Evolutionary conservation across 2,329 filamentous ascomycete species (phyloP), one percentile per base, ranked within the genome.

Genomic region (Diaporthe ampelina): DNA sequence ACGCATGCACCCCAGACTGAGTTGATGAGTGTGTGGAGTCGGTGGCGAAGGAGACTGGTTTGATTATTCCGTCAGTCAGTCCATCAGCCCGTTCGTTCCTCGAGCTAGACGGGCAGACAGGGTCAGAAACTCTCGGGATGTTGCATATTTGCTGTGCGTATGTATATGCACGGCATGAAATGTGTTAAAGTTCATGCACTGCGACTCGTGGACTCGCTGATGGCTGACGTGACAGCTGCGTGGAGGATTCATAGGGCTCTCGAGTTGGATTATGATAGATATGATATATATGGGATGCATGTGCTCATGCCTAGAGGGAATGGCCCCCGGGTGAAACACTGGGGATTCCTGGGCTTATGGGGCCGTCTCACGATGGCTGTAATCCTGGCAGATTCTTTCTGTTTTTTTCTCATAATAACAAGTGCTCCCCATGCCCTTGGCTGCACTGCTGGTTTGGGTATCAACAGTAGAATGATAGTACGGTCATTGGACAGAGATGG

Each of bases 301-400:
- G 13, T 59, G 40, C 40, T 7, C 35, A 43, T 32, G 26, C 67
- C 54, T 52, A 9, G 52, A 37, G 43, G 68, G 17, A 71, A 37
- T 71, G 56, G 45, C 69, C 69, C 69, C 69, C 35, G 37, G 48
- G 69, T 72, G 69, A 63, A 72, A 72, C 69, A 63, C 17, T 63
- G 56, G 57, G 56, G 57, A 29, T 4, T 40, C 40, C 26, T 54
- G 63, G 45, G n/a, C 15, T 52, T 17, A 40, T 68, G 21, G 45
- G 63, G 48, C 45, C 43, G 61, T 65, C 61, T 65, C 43, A 65
- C 61, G 61, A 65, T 65, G 19, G n/a, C 48, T 24, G 48, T 13
- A n/a, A 24, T 48, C 26, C 32, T 54, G 19, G 19, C 59, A n/a
- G 26, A 26, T 13, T 50, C 29, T 45, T 17, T 21, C 59, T 24